These are phyloP conservation scores for Chaetothyriales sp. DNA, from an alignment of 2,329 filamentous ascomycete species.

Conservation along the genomic window DNA sequence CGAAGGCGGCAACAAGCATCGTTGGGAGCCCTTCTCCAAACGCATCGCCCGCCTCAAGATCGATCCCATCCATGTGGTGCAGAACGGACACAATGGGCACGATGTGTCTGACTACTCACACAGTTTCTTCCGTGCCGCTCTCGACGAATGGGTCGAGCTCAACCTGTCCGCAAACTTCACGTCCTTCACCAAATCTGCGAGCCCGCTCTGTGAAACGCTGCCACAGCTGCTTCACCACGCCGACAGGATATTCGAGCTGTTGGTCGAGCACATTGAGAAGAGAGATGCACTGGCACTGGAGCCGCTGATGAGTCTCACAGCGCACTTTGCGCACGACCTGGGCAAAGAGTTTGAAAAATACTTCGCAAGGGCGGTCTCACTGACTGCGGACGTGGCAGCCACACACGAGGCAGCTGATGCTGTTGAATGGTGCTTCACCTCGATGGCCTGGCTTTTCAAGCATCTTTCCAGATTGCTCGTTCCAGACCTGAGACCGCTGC, in stretches of 20 bases:
- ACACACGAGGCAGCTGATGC: conserved; percentile 67
- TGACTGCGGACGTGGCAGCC: conserved; percentile 64
- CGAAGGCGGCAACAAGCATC: conserved; percentile 62
- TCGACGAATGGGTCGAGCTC: conserved; percentile 81
- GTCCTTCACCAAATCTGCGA: conserved; percentile 58
- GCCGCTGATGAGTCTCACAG: conserved; percentile 71
- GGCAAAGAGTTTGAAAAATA: conserved; percentile 77
- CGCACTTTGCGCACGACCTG: conserved; percentile 87
- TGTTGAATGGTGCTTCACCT: conserved; percentile 96
- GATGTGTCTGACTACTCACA: conserved; percentile 54
- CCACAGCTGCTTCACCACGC: conserved; percentile 86
- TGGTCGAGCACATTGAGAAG: conserved; percentile 61
- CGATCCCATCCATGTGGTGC: conserved; percentile 78
- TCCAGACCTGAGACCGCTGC: conserved; percentile 70
- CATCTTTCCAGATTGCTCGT: conserved; percentile 80
- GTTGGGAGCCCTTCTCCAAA: conserved; percentile 79
- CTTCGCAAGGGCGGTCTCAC: conserved; percentile 57
- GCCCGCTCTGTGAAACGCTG: conserved; percentile 71
- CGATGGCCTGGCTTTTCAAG: conserved; percentile 90
- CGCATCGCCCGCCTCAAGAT: conserved; percentile 86
- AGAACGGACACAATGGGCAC: conserved; percentile 54
- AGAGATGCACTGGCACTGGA: conserved; percentile 70
- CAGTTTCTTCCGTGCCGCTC: conserved; percentile 69
- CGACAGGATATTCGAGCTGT: conserved; percentile 61
- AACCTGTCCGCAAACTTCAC: conserved; percentile 75